phyloP scores from a whole-genome alignment of 176 grass and related monocot genomes.

The Neostapfia colusana region DNA sequence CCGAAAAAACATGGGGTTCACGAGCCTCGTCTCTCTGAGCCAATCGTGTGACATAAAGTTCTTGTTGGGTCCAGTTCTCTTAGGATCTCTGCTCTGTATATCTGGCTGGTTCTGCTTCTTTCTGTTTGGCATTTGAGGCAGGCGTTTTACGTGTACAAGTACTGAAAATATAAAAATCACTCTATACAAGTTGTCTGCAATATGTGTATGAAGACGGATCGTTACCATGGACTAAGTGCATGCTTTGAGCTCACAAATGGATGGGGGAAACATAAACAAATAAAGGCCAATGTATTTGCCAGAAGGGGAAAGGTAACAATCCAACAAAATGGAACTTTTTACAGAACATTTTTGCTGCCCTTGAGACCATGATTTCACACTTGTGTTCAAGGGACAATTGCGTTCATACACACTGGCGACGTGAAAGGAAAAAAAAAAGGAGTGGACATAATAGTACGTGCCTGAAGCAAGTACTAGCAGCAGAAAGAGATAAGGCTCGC shows the following conservation, averaged over 20 bases:
- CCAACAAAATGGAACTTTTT: not conserved
- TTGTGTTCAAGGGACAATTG: no score
- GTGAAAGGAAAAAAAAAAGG: not conserved
- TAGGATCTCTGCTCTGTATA: not conserved
- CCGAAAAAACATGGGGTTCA: conserved; percentile 48
- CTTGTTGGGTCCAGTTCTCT: not conserved
- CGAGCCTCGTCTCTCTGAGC: not conserved
- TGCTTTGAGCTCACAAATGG: not conserved
- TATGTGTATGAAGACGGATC: not conserved
- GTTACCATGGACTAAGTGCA: not conserved
- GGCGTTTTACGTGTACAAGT: not conserved
- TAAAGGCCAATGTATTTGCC: not conserved
- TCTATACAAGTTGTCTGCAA: not conserved
- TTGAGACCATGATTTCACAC: no score
- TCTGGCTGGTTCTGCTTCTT: not conserved
- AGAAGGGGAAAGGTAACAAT: not conserved
- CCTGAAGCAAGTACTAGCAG: no score
- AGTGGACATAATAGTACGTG: not conserved
- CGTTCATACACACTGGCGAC: not conserved
- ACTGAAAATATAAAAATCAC: not conserved
- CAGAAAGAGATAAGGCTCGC: conserved; percentile 25
- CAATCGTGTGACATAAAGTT: not conserved
- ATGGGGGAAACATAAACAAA: not conserved
- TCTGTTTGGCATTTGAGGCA: not conserved
- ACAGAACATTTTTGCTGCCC: no score